Conservation (phyloP, 768 basidiomycete species). For the Crassisporium funariophilum region DNA sequence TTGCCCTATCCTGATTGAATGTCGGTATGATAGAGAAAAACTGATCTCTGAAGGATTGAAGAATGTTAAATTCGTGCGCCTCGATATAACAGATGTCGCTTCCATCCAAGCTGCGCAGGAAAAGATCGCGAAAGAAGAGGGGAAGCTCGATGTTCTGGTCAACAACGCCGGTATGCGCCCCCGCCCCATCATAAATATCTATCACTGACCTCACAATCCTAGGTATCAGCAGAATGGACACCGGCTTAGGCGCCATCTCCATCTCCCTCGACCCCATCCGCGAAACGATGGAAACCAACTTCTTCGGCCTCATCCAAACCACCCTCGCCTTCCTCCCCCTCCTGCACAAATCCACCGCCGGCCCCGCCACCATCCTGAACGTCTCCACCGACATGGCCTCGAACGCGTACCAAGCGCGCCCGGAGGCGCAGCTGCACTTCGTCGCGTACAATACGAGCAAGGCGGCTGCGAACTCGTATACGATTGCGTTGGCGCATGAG, state of each 20-base stretch:
- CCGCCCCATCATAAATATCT: not conserved
- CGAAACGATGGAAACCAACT: constrained; percentile 42
- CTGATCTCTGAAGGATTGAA: constrained; percentile 33
- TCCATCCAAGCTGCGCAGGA: constrained; percentile 38
- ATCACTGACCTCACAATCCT: not conserved
- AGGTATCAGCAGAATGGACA: constrained; percentile 18
- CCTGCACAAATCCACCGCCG: constrained; percentile 34
- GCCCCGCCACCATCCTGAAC: constrained; percentile 40
- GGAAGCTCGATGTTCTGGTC: constrained; percentile 45
- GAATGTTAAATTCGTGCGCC: constrained; percentile 35
- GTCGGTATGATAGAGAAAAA: constrained; percentile 22
- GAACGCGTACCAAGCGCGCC: constrained; percentile 36
- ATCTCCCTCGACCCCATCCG: constrained; percentile 36
- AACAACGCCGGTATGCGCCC: constrained; percentile 44
- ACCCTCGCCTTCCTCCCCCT: constrained; percentile 45
- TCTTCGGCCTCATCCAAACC: constrained; percentile 46
- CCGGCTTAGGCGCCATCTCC: constrained; percentile 34
- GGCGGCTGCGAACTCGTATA: constrained; percentile 65
- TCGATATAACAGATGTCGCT: constrained; percentile 40
- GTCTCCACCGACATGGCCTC: constrained; percentile 49
- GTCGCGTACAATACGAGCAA: constrained; percentile 70
- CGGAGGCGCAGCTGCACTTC: constrained; percentile 31
- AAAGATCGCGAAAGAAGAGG: constrained; percentile 39
- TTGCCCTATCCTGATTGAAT: not conserved
- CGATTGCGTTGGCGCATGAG: constrained; percentile 64